Percentiles rank a stretch among this genome's conserved stretches.
These are phyloP conservation scores for Fusarium beomiforme DNA, from an alignment of 2,329 filamentous ascomycete species.

Conservation along the genomic window DNA sequence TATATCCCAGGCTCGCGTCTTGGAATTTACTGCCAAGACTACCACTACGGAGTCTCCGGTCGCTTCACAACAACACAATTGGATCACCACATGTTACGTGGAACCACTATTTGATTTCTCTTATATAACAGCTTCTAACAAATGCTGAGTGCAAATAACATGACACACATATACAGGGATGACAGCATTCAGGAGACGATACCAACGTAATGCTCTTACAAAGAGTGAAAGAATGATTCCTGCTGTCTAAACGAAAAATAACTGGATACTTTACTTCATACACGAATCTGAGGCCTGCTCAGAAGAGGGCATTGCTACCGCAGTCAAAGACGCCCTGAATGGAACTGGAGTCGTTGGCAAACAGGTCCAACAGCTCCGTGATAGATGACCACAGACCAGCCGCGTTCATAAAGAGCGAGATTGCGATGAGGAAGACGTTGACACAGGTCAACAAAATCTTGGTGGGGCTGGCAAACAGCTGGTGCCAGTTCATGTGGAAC, in stretches of 20 bases:
- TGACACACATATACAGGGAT: slow-evolving; percentile 42
- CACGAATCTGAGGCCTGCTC: slow-evolving; percentile 19
- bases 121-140: slow-evolving; percentile 43
- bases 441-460: slow-evolving; percentile 44
- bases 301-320: slow-evolving; percentile 49
- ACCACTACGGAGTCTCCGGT: slow-evolving; percentile 32
- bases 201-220: slow-evolving; percentile 29
- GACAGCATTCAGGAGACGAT: background rate
- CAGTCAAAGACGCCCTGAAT: slow-evolving; percentile 48
- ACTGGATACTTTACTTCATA: slow-evolving; percentile 14
- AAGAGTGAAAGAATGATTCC: slow-evolving; percentile 17
- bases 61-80: slow-evolving; percentile 20
- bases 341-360: slow-evolving; percentile 39
- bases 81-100: slow-evolving; percentile 20
- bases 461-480: slow-evolving; percentile 42
- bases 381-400: slow-evolving; percentile 50
- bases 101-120: slow-evolving; percentile 42
- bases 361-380: slow-evolving; percentile 46
- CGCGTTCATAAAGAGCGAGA: slow-evolving; percentile 49
- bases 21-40: slow-evolving; percentile 28
- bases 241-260: slow-evolving; percentile 29
- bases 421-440: slow-evolving; percentile 46
- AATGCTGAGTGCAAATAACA: slow-evolving; percentile 29
- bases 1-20: slow-evolving; percentile 15
- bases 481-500: slow-evolving; percentile 50